These are phyloP conservation scores for Arthrobotrys iridis DNA, from an alignment of 2,329 filamentous ascomycete species.

Conservation along the genomic window DNA sequence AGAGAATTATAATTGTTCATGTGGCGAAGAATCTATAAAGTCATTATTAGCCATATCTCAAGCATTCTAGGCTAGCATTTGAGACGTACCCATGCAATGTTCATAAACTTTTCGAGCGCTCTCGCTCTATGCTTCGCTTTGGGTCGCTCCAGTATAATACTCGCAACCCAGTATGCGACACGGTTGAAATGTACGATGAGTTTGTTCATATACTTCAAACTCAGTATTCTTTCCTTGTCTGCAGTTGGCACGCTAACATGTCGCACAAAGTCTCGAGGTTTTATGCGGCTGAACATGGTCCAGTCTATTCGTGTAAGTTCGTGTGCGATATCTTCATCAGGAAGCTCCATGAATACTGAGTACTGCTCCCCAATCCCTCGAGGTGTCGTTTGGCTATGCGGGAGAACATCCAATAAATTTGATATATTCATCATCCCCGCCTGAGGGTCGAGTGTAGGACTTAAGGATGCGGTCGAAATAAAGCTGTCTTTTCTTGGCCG, in stretches of 20 bases:
- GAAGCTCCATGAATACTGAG: conserved; percentile 86
- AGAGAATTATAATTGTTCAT: conserved; percentile 97
- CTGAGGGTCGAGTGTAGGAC: conserved; percentile 42
- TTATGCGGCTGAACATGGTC: conserved; percentile 96
- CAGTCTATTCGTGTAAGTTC: conserved; percentile 97
- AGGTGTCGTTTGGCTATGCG: conserved; percentile 28
- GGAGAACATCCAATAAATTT: conserved; percentile 29
- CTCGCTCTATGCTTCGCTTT: conserved; percentile 94
- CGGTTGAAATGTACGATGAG: conserved; percentile 96
- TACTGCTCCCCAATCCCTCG: conserved; percentile 77
- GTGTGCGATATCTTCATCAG: conserved; percentile 84
- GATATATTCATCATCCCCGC: conserved; percentile 44
- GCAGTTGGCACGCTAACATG: conserved; percentile 81
- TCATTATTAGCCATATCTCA: conserved; percentile 13
- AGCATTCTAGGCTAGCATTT: conserved; percentile 54
- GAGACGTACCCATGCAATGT: conserved; percentile 71
- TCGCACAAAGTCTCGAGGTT: conserved; percentile 89
- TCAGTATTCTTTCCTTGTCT: conserved; percentile 78
- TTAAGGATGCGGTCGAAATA: conserved; percentile 32
- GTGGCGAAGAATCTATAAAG: conserved; percentile 76
- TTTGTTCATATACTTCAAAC: conserved; percentile 85
- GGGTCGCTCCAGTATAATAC: conserved; percentile 86
- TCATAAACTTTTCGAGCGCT: conserved; percentile 96
- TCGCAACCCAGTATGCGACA: conserved; percentile 81
- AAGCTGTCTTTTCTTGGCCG: conserved; percentile 42